Conservation (phyloP, 306 rosid species). For the Prunus kanzakura region DNA sequence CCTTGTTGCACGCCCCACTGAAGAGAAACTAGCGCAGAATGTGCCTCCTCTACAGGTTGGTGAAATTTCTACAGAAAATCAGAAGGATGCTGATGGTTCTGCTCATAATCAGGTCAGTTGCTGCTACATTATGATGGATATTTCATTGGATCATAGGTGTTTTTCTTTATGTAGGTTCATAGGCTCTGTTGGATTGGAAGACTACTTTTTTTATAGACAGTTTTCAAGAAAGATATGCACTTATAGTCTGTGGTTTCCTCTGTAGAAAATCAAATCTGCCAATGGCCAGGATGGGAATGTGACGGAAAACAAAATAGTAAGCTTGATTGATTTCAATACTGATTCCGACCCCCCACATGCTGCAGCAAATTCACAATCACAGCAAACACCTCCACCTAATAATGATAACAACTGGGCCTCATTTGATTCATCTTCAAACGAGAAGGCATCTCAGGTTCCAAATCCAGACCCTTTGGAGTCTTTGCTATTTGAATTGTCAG, state of each 20-base stretch:
- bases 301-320: conserved; percentile 26
- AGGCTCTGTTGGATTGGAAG: background rate
- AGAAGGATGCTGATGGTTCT: conserved; percentile 25
- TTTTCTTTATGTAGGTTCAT: background rate
- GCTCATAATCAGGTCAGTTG: conserved; percentile 31
- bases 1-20: conserved; percentile 19
- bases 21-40: conserved; percentile 26
- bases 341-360: conserved; percentile 32
- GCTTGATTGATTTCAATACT: conserved; percentile 36
- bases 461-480: conserved; percentile 39
- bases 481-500: conserved; percentile 56
- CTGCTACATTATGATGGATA: conserved; percentile 3
- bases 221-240: background rate
- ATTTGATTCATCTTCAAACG: conserved; percentile 32
- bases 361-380: conserved; percentile 31
- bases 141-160: background rate
- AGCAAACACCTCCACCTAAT: conserved; percentile 27
- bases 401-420: conserved; percentile 43
- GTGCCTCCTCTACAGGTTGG: conserved; percentile 33
- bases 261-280: conserved; percentile 30
- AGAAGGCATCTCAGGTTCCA: conserved; percentile 33
- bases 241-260: conserved; percentile 14
- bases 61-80: conserved; percentile 26
- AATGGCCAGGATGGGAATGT: conserved; percentile 27
- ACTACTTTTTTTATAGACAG: background rate